Evolutionary conservation across 1,284 basidiomycete species (phyloP).

Genomic region (Cystobasidium slooffiae): DNA sequence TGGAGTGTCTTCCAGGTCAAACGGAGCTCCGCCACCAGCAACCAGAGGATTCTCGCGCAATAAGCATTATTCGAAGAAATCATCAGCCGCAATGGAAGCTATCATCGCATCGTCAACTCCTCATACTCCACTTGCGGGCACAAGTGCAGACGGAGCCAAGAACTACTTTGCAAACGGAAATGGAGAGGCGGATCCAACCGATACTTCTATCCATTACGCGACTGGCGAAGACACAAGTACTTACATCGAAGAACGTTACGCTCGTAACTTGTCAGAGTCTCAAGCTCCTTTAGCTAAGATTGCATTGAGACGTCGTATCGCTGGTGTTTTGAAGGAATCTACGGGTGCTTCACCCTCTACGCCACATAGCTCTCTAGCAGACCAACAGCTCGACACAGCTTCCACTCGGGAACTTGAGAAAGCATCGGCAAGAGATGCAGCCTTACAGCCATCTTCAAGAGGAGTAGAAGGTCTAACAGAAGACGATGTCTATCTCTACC

Average conservation of each 20-base stretch:
- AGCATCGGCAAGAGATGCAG: conserved; percentile 60
- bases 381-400: conserved; percentile 51
- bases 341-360: conserved; percentile 5
- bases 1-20: conserved; percentile 45
- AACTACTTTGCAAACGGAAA: conserved; percentile 24
- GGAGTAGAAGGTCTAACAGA: conserved; percentile 66
- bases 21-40: conserved; percentile 26
- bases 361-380: conserved; percentile 23
- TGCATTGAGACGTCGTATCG: conserved; percentile 83
- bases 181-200: conserved; percentile 10
- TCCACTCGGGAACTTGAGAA: conserved; percentile 56
- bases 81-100: conserved; percentile 27
- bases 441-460: conserved; percentile 46
- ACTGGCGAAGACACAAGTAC: conserved; percentile 59
- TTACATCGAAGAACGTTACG: conserved; percentile 90
- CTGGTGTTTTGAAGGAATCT: conserved; percentile 69
- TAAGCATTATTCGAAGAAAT: conserved; percentile 44
- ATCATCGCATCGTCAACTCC: conserved; percentile 46
- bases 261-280: conserved; percentile 81
- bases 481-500: conserved; percentile 84
- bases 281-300: conserved; percentile 79
- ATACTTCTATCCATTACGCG: conserved; percentile 1
- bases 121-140: conserved; percentile 22
- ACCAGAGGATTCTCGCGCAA: conserved; percentile 44
- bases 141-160: conserved; percentile 23